Percentiles rank a stretch among this genome's conserved stretches.
phyloP scores from a whole-genome alignment of 2,329 filamentous ascomycete species.

The Aureobasidium mangrovei region DNA sequence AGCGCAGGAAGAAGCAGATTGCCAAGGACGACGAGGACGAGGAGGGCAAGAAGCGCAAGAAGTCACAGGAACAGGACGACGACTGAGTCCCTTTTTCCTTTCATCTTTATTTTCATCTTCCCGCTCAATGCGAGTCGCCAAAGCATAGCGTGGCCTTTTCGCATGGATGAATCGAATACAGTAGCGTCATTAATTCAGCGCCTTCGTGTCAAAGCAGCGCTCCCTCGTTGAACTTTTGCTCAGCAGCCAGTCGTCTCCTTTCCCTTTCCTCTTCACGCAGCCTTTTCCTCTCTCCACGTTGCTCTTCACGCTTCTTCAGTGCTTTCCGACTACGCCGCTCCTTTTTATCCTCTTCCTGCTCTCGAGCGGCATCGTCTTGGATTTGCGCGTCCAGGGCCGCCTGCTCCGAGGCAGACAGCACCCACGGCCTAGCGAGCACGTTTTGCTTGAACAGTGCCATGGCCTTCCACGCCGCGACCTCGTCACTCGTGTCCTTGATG shows the following conservation, averaged over 20 bases:
- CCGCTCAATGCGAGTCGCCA: background rate
- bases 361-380: slow-evolving; percentile 22
- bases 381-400: slow-evolving; percentile 32
- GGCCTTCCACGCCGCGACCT: slow-evolving; percentile 46
- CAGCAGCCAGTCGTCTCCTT: slow-evolving; percentile 27
- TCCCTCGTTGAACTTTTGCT: slow-evolving; percentile 35
- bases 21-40: slow-evolving; percentile 29
- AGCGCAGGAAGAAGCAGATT: slow-evolving; percentile 34
- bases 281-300: slow-evolving; percentile 28
- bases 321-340: slow-evolving; percentile 27
- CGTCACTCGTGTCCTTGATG: slow-evolving; percentile 45
- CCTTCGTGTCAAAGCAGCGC: slow-evolving; percentile 23
- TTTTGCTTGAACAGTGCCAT: slow-evolving; percentile 40
- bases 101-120: background rate
- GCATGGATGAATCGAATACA: background rate
- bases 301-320: slow-evolving; percentile 27
- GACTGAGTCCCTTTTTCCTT: background rate
- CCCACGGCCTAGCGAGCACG: slow-evolving; percentile 47
- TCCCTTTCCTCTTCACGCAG: slow-evolving; percentile 26
- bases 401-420: slow-evolving; percentile 37
- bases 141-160: background rate
- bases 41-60: slow-evolving; percentile 21
- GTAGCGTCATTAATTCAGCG: background rate
- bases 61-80: slow-evolving; percentile 3
- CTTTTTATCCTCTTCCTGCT: slow-evolving; percentile 25